Base-by-base conservation (phyloP, 768 basidiomycete species). In the Pleurotus tuoliensis region DNA sequence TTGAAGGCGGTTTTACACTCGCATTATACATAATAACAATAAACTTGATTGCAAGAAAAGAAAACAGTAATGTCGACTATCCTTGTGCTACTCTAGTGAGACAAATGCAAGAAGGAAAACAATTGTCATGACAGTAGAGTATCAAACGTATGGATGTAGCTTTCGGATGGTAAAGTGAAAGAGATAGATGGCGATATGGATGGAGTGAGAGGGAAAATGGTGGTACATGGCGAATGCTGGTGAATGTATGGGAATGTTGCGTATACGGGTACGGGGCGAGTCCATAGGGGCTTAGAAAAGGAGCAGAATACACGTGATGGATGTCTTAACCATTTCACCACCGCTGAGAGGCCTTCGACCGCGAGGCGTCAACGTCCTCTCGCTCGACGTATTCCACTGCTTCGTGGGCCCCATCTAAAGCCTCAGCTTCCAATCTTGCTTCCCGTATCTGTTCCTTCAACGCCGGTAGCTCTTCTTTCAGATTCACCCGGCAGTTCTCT, bases 401-500 rank as follows among this genome's bases (percentile, higher is more conserved):
- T 11, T 39, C 27, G 11, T 50, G 7, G 54, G 46, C 60, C 58
- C 58, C 56, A 49, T 59, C 48, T 51, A 58, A 58, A 45, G 63
- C 64, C 47, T 63, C 64, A 22, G 56, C 57, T 54, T 56, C 55
- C 50, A 63, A 59, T 61, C 70, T 62, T 45, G 68, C 69, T 5
- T 67, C 67, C 51, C 78, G 78, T 61, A 83, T 82, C 56, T 81
- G 74, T 6, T 75, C 81, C 68, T 86, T 88, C 37, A 90, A 64
- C 30, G 71, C 72, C 2, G 80, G 77, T 7, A 92, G 75, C 62
- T 90, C 87, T 1, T 75, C 76, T 11, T 69, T 63, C 44, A 93
- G 72, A 30, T 82, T 76, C 15, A 91, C 86, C 44, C 78, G 76
- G 0, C 76, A 69, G 53, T 77, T 76, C 66, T 90, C 87, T 3